Conservation (phyloP, 2,329 filamentous ascomycete genomes). For the Lachnum nothofagi region DNA sequence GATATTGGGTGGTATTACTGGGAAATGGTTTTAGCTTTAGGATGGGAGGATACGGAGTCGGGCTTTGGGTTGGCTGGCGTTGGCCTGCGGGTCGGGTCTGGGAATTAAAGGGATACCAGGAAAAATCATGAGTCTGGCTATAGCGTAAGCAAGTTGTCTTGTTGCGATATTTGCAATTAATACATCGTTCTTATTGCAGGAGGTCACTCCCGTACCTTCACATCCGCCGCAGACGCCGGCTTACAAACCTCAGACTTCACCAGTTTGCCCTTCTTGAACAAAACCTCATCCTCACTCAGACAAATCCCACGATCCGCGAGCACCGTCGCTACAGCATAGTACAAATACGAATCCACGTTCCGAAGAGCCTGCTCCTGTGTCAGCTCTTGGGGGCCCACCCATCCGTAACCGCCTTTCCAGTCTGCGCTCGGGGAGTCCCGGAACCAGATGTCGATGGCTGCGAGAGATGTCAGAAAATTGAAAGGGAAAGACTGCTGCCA, state of each 20-base stretch:
- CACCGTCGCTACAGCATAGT: neutral
- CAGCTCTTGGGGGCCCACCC: neutral
- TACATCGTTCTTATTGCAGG: too few species aligned
- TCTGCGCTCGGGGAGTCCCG: too few species aligned
- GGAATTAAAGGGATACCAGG: too few species aligned
- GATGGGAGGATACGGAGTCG: too few species aligned
- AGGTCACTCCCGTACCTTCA: too few species aligned
- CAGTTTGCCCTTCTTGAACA: neutral
- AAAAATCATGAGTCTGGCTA: too few species aligned
- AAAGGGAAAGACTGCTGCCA: neutral
- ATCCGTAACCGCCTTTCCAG: neutral
- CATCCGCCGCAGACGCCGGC: neutral
- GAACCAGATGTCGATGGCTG: too few species aligned
- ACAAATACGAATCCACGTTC: neutral
- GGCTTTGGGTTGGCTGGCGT: too few species aligned
- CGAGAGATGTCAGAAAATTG: neutral
- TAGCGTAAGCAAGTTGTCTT: too few species aligned
- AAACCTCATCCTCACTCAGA: neutral
- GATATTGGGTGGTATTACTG: constrained; percentile 63
- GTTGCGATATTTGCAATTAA: too few species aligned
- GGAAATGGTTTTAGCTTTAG: constrained; percentile 51
- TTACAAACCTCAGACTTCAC: neutral
- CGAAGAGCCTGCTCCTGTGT: neutral
- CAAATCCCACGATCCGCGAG: neutral
- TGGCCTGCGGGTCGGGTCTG: too few species aligned